Base-by-base conservation (phyloP, 106 monocot genomes). In the Dioscorea alata region DNA sequence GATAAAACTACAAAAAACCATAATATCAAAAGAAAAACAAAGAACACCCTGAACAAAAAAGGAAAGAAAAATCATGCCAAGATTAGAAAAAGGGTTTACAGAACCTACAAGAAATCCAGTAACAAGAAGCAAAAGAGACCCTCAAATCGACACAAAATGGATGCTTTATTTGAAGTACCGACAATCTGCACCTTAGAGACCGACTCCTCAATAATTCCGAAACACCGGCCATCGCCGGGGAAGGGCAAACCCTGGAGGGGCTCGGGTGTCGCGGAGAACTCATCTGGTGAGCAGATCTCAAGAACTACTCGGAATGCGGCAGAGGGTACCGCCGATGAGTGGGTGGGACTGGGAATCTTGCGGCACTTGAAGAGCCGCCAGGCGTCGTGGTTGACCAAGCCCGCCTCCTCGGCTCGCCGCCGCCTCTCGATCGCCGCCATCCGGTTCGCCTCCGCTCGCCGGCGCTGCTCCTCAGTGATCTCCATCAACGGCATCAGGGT, bases 391-490 rank as follows among this genome's bases (percentile, higher is more conserved):
- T 32, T 22, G 53, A 66, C 2, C 52, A 64, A 18, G 59, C 73
- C 77, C 25, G 67, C 76, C 61, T 22, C 16, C 53, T 58, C 42
- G 31, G 67, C 57, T 65, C 89, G 86, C 72, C 77, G 86, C 67
- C 89, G 73, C 81, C 85, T 99, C 81, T 99, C 87, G 56, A 99
- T 78, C 15, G 99, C 99, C 15, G 92, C 89, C n/a, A 92, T 81
- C 57, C 92, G 82, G 90, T 99, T 99, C 5, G 87, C 82, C 69
- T 99, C 97, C 59, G 87, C 80, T 53, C 92, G 75, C 65, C 68
- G 74, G 50, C 83, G 78, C 85, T 93, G 99, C 74, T 99, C 99
- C 63, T 99, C 99, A 14, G 93, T 93, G 74, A 93, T 72, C 78
- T 90, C 85, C 92, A 93, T 92, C 34, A 56, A 67, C 50, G 59